Conservation (phyloP, 2,329 filamentous ascomycete genomes). For the Colletotrichum camelliae region DNA sequence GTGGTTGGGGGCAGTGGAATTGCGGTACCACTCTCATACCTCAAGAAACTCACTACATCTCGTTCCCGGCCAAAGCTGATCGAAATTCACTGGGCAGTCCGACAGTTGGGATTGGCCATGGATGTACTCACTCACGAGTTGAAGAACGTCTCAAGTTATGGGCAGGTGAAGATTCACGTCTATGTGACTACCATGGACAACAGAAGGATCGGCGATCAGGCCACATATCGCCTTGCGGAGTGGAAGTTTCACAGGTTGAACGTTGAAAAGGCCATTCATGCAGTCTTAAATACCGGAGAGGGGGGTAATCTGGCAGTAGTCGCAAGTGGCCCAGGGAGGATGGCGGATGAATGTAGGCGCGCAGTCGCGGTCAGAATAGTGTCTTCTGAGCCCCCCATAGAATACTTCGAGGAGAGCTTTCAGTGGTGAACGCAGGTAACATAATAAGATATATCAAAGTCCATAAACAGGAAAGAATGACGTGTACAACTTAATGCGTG, state of each 20-base stretch:
- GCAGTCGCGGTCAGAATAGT: slow-evolving; percentile 35
- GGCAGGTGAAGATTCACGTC: slow-evolving; percentile 38
- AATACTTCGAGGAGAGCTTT: slow-evolving; percentile 52
- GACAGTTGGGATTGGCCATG: slow-evolving; percentile 41
- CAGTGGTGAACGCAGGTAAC: slow-evolving; percentile 36
- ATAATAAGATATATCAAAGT: too few relatives aligned
- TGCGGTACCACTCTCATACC: slow-evolving; percentile 45
- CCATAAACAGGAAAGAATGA: too few relatives aligned
- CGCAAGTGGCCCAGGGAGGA: slow-evolving; percentile 47
- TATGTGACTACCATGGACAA: slow-evolving; percentile 34
- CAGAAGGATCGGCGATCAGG: neutral
- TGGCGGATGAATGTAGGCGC: slow-evolving; percentile 48
- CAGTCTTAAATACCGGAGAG: slow-evolving; percentile 24
- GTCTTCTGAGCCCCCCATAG: slow-evolving; percentile 26
- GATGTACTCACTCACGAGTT: slow-evolving; percentile 40
- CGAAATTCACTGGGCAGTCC: slow-evolving; percentile 47
- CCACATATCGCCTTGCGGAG: slow-evolving; percentile 11
- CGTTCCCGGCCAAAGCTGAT: slow-evolving; percentile 26
- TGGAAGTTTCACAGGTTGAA: slow-evolving; percentile 35
- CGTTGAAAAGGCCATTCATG: slow-evolving; percentile 34
- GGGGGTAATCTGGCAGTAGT: slow-evolving; percentile 42
- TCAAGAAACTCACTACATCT: slow-evolving; percentile 29
- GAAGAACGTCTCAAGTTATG: slow-evolving; percentile 26
- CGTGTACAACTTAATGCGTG: too few relatives aligned
- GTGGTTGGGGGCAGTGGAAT: slow-evolving; percentile 51